These are phyloP conservation scores for Phylloporus sp. DNA, from an alignment of 768 basidiomycete genomes.

Conservation along the genomic window DNA sequence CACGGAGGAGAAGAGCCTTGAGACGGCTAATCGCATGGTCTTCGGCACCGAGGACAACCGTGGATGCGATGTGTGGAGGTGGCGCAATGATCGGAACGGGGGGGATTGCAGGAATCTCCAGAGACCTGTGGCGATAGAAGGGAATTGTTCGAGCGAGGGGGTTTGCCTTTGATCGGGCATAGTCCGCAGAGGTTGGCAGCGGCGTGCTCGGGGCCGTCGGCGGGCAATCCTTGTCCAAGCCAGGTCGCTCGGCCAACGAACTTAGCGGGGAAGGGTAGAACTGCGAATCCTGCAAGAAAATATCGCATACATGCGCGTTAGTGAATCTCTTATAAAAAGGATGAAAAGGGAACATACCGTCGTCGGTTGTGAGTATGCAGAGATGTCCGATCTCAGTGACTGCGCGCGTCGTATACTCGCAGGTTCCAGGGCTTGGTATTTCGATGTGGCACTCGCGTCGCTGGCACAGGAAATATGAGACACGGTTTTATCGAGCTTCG, in stretches of 20 bases:
- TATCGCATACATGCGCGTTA: conserved; percentile 7
- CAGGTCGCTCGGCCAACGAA: not conserved
- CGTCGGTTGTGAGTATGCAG: conserved; percentile 8
- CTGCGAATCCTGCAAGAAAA: conserved; percentile 6
- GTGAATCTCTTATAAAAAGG: not conserved
- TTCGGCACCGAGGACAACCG: conserved; percentile 26
- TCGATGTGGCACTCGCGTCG: not conserved
- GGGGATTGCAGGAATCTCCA: conserved; percentile 5
- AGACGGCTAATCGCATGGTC: conserved; percentile 44
- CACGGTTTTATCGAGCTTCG: conserved; percentile 8
- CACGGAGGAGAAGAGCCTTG: conserved; percentile 37
- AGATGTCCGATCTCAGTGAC: conserved; percentile 33
- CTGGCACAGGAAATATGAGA: not conserved
- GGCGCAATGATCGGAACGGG: conserved; percentile 54
- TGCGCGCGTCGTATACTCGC: conserved; percentile 40
- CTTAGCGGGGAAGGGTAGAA: conserved; percentile 7
- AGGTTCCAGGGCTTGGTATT: conserved; percentile 28
- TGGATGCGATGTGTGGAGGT: conserved; percentile 33
- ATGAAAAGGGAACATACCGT: conserved; percentile 5
- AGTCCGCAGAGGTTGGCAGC: conserved; percentile 19
- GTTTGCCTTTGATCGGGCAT: conserved; percentile 20
- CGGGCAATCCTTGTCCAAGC: conserved; percentile 3
- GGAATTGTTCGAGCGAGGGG: conserved; percentile 21
- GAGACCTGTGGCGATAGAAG: conserved; percentile 1
- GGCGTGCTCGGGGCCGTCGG: conserved; percentile 27